Base-by-base conservation (phyloP, 2,329 filamentous ascomycete genomes). In the Zymoseptoria pseudotritici region DNA sequence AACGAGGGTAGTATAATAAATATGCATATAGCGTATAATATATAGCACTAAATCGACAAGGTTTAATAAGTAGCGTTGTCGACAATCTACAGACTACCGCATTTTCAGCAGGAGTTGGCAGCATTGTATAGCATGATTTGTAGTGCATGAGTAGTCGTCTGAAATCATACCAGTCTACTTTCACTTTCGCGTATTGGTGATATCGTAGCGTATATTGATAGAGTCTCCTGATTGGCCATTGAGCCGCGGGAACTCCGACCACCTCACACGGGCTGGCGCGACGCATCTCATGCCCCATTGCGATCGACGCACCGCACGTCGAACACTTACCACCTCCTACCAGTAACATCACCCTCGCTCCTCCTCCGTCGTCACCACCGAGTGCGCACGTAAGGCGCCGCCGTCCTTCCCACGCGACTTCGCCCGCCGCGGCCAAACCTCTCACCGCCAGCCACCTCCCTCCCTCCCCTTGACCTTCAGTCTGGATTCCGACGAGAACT, bases 401-500 rank as follows among this genome's bases (percentile, higher is more conserved):
- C 11, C 22, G 20, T 10, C 13, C 17, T 11, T 7, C 31, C 54
- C n/a, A 55, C 31, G 13, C 54, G 52, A 55, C 17, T 20, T 9
- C 21, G 26, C 53, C 17, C 29, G 53, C 24, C 26, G 53, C 19
- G 26, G 24, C 20, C 24, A 20, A 2, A 29, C 19, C 53, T 24
- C 6, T 10, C 57, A 21, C 51, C 22, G 42, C 49, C 51, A n/a
- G 31, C 59, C 54, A 42, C 50, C 29, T 36, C 50, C 51, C 42
- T 21, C 26, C 53, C 26, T 50, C 55, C 61, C 52, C 29, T 53
- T 49, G 56, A 61, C 56, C 61, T 22, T 24, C 67, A 70, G 56
- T 46, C 68, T 72, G 70, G 70, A 68, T 70, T 71, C 70, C 54
- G 66, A 70, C 68, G 69, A 65, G 62, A 66, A 66, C 62, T 72